Conservation (phyloP, 768 basidiomycete species). For the Cystobasidium ongulense region DNA sequence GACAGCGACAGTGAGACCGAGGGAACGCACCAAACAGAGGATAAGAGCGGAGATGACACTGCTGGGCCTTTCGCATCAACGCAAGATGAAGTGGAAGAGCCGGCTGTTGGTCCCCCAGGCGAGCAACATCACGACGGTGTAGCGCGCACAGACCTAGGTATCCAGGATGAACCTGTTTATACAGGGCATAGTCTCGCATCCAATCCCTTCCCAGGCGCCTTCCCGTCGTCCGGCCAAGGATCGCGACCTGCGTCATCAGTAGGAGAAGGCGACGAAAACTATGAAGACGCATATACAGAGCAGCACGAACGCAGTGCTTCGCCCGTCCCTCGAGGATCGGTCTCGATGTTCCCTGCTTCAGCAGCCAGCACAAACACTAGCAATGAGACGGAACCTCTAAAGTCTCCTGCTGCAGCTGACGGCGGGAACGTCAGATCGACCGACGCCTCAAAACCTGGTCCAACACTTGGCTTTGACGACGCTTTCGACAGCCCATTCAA, state of each 20-base stretch:
- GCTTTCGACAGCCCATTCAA: conserved; percentile 15
- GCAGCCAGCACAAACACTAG: not conserved
- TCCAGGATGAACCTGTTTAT: not conserved
- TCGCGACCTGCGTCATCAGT: not conserved
- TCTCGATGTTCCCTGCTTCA: not conserved
- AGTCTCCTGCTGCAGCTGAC: not conserved
- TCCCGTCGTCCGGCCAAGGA: not conserved
- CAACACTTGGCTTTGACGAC: conserved; percentile 17
- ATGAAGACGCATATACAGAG: conserved; percentile 1
- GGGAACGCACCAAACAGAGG: not conserved
- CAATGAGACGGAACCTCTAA: not conserved
- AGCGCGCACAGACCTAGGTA: not conserved
- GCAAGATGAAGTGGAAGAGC: not conserved
- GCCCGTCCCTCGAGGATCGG: not conserved
- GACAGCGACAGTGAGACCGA: not conserved
- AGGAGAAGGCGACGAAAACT: conserved; percentile 5
- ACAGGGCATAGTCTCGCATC: not conserved
- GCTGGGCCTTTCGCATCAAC: not conserved
- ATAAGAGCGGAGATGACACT: not conserved
- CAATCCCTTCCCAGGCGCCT: conserved; percentile 16
- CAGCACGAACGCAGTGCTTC: not conserved
- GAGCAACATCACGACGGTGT: no score
- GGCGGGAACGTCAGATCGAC: not conserved
- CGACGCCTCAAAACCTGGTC: not conserved
- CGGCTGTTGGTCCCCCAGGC: no score